Evolutionary conservation across 2,329 filamentous ascomycete species (phyloP).

Genomic region (Clarireedia homoeocarpa): DNA sequence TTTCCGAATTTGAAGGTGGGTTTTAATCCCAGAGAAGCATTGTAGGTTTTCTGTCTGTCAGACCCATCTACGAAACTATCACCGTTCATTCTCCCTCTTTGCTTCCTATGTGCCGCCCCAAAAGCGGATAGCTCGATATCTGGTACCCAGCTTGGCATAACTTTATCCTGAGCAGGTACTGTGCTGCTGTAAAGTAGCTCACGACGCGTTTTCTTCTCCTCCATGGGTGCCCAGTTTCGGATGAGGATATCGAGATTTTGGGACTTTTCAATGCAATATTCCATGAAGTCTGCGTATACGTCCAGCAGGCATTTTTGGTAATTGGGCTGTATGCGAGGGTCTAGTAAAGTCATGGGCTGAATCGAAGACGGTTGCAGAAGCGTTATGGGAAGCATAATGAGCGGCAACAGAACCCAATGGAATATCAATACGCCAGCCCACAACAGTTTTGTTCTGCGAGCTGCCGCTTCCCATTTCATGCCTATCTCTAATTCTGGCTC

Average conservation of each 20-base stretch:
- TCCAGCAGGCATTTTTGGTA: constrained; percentile 17
- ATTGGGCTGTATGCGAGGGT: constrained; percentile 13
- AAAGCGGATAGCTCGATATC: constrained; percentile 13
- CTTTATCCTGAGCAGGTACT: neutral
- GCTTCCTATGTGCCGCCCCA: constrained; percentile 6
- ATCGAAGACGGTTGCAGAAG: neutral
- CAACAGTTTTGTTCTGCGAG: neutral
- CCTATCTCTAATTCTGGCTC: neutral
- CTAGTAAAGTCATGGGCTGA: neutral
- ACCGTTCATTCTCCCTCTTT: constrained; percentile 12
- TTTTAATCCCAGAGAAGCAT: constrained; percentile 7
- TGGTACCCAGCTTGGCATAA: constrained; percentile 16
- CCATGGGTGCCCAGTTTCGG: constrained; percentile 17
- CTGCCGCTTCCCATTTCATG: neutral
- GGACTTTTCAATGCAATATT: constrained; percentile 20
- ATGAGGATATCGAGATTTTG: constrained; percentile 19
- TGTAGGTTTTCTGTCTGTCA: constrained; percentile 9
- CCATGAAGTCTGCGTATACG: constrained; percentile 20
- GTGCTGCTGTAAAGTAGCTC: neutral
- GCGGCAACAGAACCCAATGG: neutral
- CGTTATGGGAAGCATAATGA: neutral
- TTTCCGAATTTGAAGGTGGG: neutral
- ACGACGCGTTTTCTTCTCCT: neutral
- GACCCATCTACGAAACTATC: constrained; percentile 17
- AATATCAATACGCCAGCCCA: neutral